Percentiles rank a stretch among this genome's conserved stretches.
phyloP scores from a whole-genome alignment of 345 rosid species.

The Bruguiera parviflora region DNA sequence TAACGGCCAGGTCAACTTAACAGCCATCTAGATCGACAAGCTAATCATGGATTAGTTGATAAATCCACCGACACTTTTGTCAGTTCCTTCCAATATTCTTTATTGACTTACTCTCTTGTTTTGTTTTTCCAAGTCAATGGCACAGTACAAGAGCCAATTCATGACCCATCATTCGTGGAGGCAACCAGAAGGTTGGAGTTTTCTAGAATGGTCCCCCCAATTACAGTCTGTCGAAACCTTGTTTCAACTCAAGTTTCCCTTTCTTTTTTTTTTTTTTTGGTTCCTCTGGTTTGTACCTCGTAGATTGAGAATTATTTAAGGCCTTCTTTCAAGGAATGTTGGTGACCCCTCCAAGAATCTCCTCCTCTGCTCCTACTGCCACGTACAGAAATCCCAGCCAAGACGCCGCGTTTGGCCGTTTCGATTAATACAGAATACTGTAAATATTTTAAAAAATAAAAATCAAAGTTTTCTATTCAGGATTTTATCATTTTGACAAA shows the following conservation, averaged over 20 bases:
- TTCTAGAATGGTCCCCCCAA: slow-evolving; percentile 42
- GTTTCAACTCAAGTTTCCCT: slow-evolving; percentile 8
- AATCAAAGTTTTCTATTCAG: no score
- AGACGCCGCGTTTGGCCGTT: not conserved
- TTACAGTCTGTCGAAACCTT: slow-evolving; percentile 51
- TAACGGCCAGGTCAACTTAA: slow-evolving; percentile 33
- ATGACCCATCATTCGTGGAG: slow-evolving; percentile 17
- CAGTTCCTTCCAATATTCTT: slow-evolving; percentile 30
- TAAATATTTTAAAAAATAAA: not conserved
- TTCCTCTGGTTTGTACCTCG: slow-evolving; percentile 21
- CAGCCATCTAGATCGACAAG: slow-evolving; percentile 35
- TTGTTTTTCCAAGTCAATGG: not conserved
- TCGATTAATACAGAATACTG: not conserved
- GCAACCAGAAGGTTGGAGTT: slow-evolving; percentile 39
- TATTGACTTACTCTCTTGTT: not conserved
- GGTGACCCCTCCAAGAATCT: slow-evolving; percentile 28
- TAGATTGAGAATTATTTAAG: slow-evolving; percentile 21
- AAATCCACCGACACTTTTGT: slow-evolving; percentile 34
- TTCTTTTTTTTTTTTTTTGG: not conserved
- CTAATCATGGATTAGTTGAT: slow-evolving; percentile 40
- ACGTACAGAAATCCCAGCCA: slow-evolving; percentile 16
- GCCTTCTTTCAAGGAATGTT: slow-evolving; percentile 39
- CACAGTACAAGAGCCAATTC: slow-evolving; percentile 22
- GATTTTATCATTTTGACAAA: no score
- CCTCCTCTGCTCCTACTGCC: slow-evolving; percentile 29